phyloP scores from a whole-genome alignment of 176 grass and related monocot genomes.

The Carex kokanica region DNA sequence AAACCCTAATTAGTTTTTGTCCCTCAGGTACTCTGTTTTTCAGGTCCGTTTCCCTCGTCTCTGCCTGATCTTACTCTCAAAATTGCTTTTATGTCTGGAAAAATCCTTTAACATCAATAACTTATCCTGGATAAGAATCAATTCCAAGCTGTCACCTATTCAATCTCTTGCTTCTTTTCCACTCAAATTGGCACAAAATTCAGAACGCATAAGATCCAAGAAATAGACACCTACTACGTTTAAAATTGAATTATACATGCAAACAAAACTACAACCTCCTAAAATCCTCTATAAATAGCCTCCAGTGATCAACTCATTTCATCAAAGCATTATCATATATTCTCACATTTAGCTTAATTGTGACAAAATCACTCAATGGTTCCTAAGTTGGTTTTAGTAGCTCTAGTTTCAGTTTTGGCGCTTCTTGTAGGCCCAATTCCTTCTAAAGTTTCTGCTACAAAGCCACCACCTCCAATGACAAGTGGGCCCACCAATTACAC shows the following conservation, averaged over 20 bases:
- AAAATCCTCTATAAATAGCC: constrained; percentile 7
- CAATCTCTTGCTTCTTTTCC: background rate
- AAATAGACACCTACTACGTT: background rate
- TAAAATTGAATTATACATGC: background rate
- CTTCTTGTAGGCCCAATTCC: background rate
- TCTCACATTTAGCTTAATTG: background rate
- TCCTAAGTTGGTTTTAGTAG: constrained; percentile 8
- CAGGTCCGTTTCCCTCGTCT: background rate
- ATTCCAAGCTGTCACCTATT: background rate
- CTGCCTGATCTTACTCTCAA: background rate
- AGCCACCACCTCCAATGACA: background rate
- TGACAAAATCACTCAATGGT: background rate
- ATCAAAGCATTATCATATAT: background rate
- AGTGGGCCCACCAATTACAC: background rate
- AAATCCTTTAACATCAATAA: background rate
- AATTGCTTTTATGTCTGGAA: background rate
- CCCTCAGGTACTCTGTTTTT: background rate
- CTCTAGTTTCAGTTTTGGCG: background rate
- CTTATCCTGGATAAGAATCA: background rate
- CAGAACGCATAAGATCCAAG: background rate
- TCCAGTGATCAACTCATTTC: background rate
- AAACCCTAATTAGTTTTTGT: background rate
- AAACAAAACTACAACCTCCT: background rate
- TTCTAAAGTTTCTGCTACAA: background rate
- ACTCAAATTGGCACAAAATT: background rate